Evolutionary conservation across 1,139 yeast species (phyloP), one percentile per base, ranked within the genome.

Genomic region (Candida pseudocylindracea): DNA sequence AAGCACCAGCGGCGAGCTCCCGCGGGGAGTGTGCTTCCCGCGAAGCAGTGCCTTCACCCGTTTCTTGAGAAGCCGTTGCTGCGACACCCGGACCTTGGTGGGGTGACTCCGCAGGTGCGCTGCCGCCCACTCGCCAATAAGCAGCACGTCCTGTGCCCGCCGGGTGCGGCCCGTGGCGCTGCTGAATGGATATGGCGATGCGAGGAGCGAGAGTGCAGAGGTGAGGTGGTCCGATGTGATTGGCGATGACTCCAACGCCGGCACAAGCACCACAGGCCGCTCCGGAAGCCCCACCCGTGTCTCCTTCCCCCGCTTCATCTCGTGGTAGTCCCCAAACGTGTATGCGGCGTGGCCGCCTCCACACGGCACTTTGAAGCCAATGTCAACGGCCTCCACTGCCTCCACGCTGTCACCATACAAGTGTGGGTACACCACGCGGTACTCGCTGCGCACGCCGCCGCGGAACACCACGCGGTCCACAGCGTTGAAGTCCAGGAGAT

Each of bases 111-210:
- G 49, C 6, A 68, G 20, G 20, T 15, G 20, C 6, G 20, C 20
- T 15, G 6, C 20, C 6, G 20, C 20, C 20, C 94, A 83, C 26
- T 63, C 57, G 48, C 88, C 88, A 10, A 80, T 61, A 5, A 91
- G 50, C 0, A 95, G 71, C 6, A 83, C 92, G 52, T 91, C 98
- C 47, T 88, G 80, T 1, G 96, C 92, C 41, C 96, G 63, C 0
- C 68, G 70, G 44, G 64, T 80, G 26, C 50, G 55, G 1, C 93
- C 93, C 29, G 72, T 64, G 26, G 80, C 66, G 30, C 67, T 62
- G 41, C 81, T 74, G 49, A 78, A 88, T 0, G 99, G 98, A 41
- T 60, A 69, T 2, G 94, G 85, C 0, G 96, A 83, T 8, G 20
- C 4, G 6, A 15, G 20, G 6, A 15, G 20, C 4, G 20, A 4